These are phyloP conservation scores for Metschnikowia santaceciliae DNA, from an alignment of 805 yeast genomes.

Conservation along the genomic window DNA sequence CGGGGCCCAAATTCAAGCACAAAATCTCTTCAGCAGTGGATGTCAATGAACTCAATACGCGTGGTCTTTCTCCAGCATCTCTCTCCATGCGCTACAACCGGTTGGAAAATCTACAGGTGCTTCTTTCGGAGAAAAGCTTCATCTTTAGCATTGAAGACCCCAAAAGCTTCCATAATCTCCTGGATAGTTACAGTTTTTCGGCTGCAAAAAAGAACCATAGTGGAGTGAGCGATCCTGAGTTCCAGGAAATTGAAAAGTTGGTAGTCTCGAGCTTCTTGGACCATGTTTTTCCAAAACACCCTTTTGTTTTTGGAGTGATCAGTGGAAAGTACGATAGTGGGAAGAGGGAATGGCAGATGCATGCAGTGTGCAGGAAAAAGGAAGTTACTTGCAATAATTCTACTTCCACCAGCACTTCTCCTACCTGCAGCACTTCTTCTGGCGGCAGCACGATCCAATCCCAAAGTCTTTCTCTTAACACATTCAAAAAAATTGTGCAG, in stretches of 20 bases:
- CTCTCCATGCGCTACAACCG: conserved; percentile 67
- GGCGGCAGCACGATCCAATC: too few relatives aligned
- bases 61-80: conserved; percentile 66
- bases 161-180: conserved; percentile 30
- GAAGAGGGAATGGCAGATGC: conserved; percentile 31
- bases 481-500: conserved; percentile 11
- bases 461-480: conserved; percentile 10
- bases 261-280: conserved; percentile 21
- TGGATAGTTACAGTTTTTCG: conserved; percentile 36
- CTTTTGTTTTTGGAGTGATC: conserved; percentile 19
- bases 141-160: conserved; percentile 33
- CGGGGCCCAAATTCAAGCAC: too few relatives aligned
- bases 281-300: conserved; percentile 19
- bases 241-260: conserved; percentile 22
- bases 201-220: conserved; percentile 20
- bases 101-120: conserved; percentile 48
- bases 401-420: too few relatives aligned
- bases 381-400: too few relatives aligned
- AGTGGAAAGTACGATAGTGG: conserved; percentile 34
- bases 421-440: too few relatives aligned
- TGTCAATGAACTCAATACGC: conserved; percentile 57
- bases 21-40: conserved; percentile 21
- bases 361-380: conserved; percentile 2
- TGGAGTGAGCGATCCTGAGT: conserved; percentile 16
- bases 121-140: conserved; percentile 49